Evolutionary conservation across 495 filamentous ascomycete genomes (phyloP), one percentile per base, ranked within the genome.

Genomic region (Penicillium simplicissimum): DNA sequence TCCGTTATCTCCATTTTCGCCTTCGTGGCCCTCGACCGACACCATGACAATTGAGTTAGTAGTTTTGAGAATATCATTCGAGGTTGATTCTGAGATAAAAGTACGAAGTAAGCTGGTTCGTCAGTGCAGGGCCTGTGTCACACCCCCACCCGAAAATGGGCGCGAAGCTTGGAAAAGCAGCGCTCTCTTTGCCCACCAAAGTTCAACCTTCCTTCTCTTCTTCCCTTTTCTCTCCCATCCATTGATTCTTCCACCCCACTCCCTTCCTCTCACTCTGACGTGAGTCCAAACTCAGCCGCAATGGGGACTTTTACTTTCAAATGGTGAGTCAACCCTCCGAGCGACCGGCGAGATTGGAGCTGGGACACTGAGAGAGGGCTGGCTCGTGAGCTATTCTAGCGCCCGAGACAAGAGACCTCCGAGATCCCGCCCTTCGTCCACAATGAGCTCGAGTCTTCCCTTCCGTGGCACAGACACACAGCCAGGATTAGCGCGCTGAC

Each of bases 241-340:
- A 19, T 38, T 55, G 38, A 28, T 38, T 55, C 38, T 49, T 33
- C 52, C 40, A 5, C 34, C 35, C 47, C 8, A 25, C 42, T 57
- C 51, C 23, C 6, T 55, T 23, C 40, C 38, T 36, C 28, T 38
- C 37, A 33, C 48, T 34, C 48, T 59, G 45, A 37, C 35, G 33
- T 19, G 17, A 33, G 47, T n/a, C 35, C 8, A 15, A 8, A 52
- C 14, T 25, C 38, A 28, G 23, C 43, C 54, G 62, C 54, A 28
- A 81, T 81, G 78, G 77, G 73, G 19, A 75, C 60, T 43, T 81
- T 70, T 67, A 75, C 68, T 11, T 81, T 81, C 55, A 71, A 73
- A 70, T 81, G 78, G 78, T 81, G 59, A 74, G 77, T 74, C 53
- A 11, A 23, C 17, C 28, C 6, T 7, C 52, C 33, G 35, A 60